Evolutionary conservation across 1,284 basidiomycete species (phyloP).

Genomic region (Leucoagaricus sp.): DNA sequence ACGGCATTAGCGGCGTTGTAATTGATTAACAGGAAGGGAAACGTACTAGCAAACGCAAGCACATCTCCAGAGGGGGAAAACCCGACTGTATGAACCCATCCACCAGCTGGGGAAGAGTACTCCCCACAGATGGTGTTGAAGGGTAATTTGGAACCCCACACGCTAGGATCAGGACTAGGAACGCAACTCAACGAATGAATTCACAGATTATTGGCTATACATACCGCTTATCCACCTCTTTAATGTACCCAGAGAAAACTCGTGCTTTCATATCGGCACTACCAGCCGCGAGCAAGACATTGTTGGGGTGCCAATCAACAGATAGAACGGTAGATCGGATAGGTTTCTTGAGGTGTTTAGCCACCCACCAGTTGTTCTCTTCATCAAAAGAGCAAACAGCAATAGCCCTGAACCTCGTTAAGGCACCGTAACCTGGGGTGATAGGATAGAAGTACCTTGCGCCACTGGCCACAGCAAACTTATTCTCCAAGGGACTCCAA

Average conservation of each 20-base stretch:
- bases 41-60: constrained; percentile 89
- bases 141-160: constrained; percentile 97
- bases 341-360: constrained; percentile 97
- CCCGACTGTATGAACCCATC: constrained; percentile 96
- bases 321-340: constrained; percentile 91
- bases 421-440: constrained; percentile 11
- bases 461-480: constrained; percentile 98
- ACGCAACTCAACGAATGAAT: constrained; percentile 10
- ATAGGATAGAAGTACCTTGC: constrained; percentile 61
- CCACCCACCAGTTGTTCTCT: constrained; percentile 99
- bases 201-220: constrained; percentile 23
- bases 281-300: constrained; percentile 92
- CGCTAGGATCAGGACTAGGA: constrained; percentile 79
- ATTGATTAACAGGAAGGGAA: neutral
- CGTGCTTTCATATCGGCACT: constrained; percentile 95
- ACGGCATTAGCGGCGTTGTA: constrained; percentile 6
- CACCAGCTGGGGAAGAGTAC: constrained; percentile 84
- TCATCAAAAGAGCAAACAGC: constrained; percentile 94
- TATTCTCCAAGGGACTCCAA: constrained; percentile 98
- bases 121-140: constrained; percentile 99
- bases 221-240: constrained; percentile 94
- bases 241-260: constrained; percentile 99
- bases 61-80: constrained; percentile 95
- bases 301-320: constrained; percentile 98
- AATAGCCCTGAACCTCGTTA: constrained; percentile 67